phyloP scores from a whole-genome alignment of 1,284 basidiomycete genomes.

The Meripilus lineatus region DNA sequence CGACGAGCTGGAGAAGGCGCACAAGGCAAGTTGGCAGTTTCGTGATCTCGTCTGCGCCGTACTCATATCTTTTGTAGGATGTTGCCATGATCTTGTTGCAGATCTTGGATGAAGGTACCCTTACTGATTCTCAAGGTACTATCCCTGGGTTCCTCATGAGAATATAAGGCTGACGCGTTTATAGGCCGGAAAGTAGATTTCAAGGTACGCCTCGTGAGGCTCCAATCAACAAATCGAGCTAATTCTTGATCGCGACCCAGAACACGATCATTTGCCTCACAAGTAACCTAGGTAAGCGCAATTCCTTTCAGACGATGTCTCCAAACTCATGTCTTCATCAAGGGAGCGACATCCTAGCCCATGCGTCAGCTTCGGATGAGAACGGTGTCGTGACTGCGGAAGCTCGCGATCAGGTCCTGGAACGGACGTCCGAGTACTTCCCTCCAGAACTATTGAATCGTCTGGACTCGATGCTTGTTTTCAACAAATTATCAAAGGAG shows the following conservation, averaged over 20 bases:
- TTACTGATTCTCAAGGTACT: constrained; percentile 81
- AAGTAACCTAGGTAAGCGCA: constrained; percentile 36
- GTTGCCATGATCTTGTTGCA: constrained; percentile 91
- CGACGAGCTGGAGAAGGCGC: constrained; percentile 91
- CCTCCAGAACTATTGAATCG: constrained; percentile 90
- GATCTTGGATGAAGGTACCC: constrained; percentile 86
- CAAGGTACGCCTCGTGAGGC: constrained; percentile 42
- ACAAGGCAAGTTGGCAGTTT: constrained; percentile 45
- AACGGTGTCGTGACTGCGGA: constrained; percentile 65
- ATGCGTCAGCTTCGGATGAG: constrained; percentile 56
- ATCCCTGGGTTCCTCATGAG: not conserved
- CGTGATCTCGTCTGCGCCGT: not conserved
- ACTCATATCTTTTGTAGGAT: constrained; percentile 39
- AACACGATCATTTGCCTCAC: constrained; percentile 77
- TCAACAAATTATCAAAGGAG: constrained; percentile 79
- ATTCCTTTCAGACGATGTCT: not conserved
- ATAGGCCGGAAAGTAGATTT: constrained; percentile 63
- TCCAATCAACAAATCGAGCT: not conserved
- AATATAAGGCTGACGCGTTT: not conserved
- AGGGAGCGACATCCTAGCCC: constrained; percentile 72
- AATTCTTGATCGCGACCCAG: constrained; percentile 33
- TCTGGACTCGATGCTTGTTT: constrained; percentile 83
- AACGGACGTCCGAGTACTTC: constrained; percentile 75
- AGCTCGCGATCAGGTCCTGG: constrained; percentile 69
- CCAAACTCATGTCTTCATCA: constrained; percentile 1